Conservation (phyloP, 345 rosid species). For the Physaria fendleri region DNA sequence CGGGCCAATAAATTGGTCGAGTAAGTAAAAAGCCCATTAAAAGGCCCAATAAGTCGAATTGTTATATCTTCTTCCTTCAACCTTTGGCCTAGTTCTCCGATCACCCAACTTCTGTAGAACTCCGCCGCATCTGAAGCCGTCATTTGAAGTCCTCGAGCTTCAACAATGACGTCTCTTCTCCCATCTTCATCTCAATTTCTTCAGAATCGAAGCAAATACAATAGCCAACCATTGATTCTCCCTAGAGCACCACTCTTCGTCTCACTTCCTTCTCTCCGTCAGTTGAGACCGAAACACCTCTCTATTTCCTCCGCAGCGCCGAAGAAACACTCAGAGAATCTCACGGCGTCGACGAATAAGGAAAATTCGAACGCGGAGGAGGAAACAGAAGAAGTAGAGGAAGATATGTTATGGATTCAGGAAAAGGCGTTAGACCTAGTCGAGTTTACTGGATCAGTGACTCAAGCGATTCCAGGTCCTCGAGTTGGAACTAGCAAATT, state of each 20-base stretch:
- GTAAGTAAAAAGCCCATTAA: conserved; percentile 1
- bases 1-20: conserved; percentile 17
- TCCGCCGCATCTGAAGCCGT: conserved; percentile 26
- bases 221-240: conserved; percentile 11
- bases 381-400: conserved; percentile 62
- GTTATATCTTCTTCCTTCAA: neutral
- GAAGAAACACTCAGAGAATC: conserved; percentile 20
- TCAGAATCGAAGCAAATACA: conserved; percentile 22
- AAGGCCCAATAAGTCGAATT: neutral
- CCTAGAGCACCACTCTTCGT: conserved; percentile 21
- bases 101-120: conserved; percentile 7
- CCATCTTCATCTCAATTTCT: conserved; percentile 26
- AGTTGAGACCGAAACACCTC: conserved; percentile 1
- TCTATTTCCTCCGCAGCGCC: conserved; percentile 30
- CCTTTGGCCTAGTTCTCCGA: neutral
- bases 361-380: conserved; percentile 22
- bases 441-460: conserved; percentile 84
- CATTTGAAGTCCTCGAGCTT: conserved; percentile 3
- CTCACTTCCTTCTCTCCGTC: conserved; percentile 18
- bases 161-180: conserved; percentile 35
- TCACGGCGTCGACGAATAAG: neutral
- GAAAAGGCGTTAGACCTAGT: conserved; percentile 89
- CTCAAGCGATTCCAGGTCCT: conserved; percentile 95
- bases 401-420: conserved; percentile 88
- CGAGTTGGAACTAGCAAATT: conserved; percentile 80